Conservation (phyloP, 257 asterid genomes). For the Buddleja alternifolia region DNA sequence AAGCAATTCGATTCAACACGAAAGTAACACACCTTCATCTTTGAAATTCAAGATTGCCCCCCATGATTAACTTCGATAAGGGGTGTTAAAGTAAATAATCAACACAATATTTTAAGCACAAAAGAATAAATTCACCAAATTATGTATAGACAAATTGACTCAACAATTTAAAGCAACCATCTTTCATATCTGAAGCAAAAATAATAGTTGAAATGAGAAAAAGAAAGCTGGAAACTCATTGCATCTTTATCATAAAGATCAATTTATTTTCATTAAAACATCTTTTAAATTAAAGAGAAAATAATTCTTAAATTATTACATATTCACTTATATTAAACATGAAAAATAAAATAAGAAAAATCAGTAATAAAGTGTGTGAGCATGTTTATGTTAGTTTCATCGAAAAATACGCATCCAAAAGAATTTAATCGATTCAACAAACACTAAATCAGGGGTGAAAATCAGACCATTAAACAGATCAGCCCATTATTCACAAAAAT, state of each 20-base stretch:
- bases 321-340: slow-evolving; percentile 21
- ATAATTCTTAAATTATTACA: slow-evolving; percentile 18
- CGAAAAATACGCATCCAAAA: slow-evolving; percentile 10
- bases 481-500: slow-evolving; percentile 38
- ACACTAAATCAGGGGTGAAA: slow-evolving; percentile 39
- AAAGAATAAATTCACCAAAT: slow-evolving; percentile 26
- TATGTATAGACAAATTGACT: slow-evolving; percentile 20
- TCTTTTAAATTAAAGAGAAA: slow-evolving; percentile 22
- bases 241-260: slow-evolving; percentile 25
- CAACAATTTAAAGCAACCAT: slow-evolving; percentile 37
- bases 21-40: slow-evolving; percentile 8
- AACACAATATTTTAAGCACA: slow-evolving; percentile 25
- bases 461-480: slow-evolving; percentile 48
- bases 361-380: slow-evolving; percentile 42
- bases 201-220: slow-evolving; percentile 15
- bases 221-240: slow-evolving; percentile 32
- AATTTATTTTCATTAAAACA: slow-evolving; percentile 26
- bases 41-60: slow-evolving; percentile 4
- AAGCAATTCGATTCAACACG: slow-evolving; percentile 3
- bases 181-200: slow-evolving; percentile 25
- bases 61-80: slow-evolving; percentile 22
- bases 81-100: slow-evolving; percentile 24
- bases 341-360: slow-evolving; percentile 25
- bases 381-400: slow-evolving; percentile 40
- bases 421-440: slow-evolving; percentile 25